Conservation (phyloP, 2,329 filamentous ascomycete genomes). For the Colletotrichum agaves region DNA sequence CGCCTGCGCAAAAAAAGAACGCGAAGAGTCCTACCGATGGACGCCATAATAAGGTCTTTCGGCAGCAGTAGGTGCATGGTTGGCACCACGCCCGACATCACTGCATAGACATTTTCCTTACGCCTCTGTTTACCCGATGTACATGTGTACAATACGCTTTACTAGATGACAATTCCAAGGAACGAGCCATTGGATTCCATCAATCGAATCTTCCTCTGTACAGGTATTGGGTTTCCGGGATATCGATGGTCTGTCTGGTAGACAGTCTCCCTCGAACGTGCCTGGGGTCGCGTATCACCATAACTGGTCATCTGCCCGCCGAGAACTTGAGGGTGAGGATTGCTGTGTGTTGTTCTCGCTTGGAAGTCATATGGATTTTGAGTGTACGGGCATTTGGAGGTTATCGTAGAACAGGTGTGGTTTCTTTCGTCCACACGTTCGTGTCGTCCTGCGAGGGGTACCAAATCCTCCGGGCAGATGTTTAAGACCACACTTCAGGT, state of each 20-base stretch:
- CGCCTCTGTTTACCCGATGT: conserved; percentile 57
- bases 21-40: conserved; percentile 24
- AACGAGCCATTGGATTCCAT: conserved; percentile 37
- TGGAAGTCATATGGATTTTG: background rate
- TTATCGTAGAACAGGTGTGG: no score
- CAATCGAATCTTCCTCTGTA: conserved; percentile 15
- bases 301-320: background rate
- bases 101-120: conserved; percentile 62
- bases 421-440: no score
- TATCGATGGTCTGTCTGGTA: no score
- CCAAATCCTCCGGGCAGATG: no score
- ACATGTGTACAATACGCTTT: conserved; percentile 66
- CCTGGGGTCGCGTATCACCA: no score
- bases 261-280: no score
- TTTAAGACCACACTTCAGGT: no score
- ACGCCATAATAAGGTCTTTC: conserved; percentile 35
- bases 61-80: conserved; percentile 43
- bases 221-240: background rate
- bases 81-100: conserved; percentile 54
- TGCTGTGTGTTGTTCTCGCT: background rate
- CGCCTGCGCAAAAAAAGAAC: conserved; percentile 32
- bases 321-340: no score
- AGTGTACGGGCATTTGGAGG: background rate
- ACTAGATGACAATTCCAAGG: conserved; percentile 54
- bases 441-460: no score